Evolutionary conservation across 1,284 basidiomycete species (phyloP).

Genomic region (Porodaedalea pini): DNA sequence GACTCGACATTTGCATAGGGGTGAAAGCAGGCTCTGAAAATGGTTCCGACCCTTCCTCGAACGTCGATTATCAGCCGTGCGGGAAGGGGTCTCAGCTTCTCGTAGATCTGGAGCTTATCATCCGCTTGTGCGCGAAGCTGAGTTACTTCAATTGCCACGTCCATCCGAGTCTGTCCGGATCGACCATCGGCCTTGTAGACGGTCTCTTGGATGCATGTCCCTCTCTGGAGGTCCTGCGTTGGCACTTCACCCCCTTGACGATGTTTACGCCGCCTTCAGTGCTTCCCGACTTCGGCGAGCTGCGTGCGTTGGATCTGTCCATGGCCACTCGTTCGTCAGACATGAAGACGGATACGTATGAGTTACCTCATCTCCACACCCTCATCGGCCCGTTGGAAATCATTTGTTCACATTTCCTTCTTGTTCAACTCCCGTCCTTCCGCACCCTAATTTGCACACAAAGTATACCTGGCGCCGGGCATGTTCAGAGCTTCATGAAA

Average conservation of each 20-base stretch:
- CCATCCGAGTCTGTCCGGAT: neutral
- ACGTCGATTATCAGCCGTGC: neutral
- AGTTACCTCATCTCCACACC: constrained; percentile 7
- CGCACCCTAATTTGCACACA: neutral
- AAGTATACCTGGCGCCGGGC: too few species aligned
- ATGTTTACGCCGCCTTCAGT: neutral
- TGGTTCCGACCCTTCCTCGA: neutral
- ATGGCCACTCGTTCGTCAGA: neutral
- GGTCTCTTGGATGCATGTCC: neutral
- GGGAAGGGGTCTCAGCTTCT: neutral
- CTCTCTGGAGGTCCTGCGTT: neutral
- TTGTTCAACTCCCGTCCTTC: neutral
- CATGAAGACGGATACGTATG: neutral
- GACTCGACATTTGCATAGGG: neutral
- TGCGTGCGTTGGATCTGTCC: constrained; percentile 5
- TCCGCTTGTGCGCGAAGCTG: neutral
- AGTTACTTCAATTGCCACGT: neutral
- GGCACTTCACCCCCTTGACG: neutral
- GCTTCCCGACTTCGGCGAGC: neutral
- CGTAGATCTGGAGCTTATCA: neutral
- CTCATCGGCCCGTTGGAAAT: neutral
- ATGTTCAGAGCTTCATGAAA: neutral
- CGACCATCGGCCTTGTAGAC: neutral
- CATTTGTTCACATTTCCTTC: neutral
- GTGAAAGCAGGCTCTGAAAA: neutral